Evolutionary conservation across 306 rosid species (phyloP).

Genomic region (Rubus idaeus): DNA sequence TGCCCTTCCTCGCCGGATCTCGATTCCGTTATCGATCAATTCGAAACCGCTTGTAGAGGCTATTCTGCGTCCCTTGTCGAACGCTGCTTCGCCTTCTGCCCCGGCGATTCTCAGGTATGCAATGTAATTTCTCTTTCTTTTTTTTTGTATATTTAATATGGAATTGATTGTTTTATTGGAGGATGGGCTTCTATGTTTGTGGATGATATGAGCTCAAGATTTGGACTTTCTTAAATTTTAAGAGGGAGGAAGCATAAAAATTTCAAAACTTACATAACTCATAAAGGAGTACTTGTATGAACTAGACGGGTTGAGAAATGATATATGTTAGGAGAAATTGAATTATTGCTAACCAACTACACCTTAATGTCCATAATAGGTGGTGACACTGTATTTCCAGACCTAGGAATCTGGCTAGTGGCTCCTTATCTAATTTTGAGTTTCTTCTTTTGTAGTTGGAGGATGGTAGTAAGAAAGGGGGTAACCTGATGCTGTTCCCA

Average conservation of each 20-base stretch:
- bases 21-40: conserved; percentile 46
- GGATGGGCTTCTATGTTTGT: no score
- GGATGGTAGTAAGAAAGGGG: conserved; percentile 76
- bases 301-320: background rate
- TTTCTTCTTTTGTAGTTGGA: conserved; percentile 55
- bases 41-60: conserved; percentile 47
- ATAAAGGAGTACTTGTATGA: background rate
- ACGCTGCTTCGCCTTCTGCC: conserved; percentile 91
- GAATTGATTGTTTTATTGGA: no score
- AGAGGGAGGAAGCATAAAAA: background rate
- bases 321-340: background rate
- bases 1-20: conserved; percentile 96
- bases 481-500: conserved; percentile 83
- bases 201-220: background rate
- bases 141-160: no score
- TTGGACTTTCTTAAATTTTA: background rate
- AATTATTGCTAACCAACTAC: background rate
- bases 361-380: no score
- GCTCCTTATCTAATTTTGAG: background rate
- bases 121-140: no score
- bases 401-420: background rate
- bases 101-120: conserved; percentile 76
- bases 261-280: no score
- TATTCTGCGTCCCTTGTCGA: conserved; percentile 71
- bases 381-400: no score